phyloP scores from a whole-genome alignment of 1,284 basidiomycete species.

The Irpex lacteus region DNA sequence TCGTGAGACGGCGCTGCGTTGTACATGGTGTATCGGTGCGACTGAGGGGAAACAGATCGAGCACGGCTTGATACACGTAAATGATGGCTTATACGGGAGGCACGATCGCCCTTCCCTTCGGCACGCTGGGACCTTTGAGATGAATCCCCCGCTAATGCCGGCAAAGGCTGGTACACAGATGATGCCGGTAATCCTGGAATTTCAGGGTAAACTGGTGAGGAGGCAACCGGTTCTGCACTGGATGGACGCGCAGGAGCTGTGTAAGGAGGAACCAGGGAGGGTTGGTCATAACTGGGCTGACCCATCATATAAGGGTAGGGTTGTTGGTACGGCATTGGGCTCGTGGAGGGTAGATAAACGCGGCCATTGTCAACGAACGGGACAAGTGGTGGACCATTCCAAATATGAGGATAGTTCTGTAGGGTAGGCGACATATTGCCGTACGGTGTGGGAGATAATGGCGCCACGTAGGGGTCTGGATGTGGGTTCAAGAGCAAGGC shows the following conservation, averaged over 20 bases:
- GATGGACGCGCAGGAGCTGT: conserved; percentile 33
- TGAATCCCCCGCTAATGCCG: conserved; percentile 11
- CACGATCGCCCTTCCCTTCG: conserved; percentile 59
- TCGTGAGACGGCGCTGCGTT: neutral
- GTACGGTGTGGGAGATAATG: conserved; percentile 25
- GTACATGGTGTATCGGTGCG: conserved; percentile 30
- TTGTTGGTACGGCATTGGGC: neutral
- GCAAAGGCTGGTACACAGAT: conserved; percentile 21
- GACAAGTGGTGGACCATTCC: conserved; percentile 34
- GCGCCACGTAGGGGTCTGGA: conserved; percentile 18
- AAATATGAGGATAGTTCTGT: conserved; percentile 32
- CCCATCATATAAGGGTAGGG: conserved; percentile 11
- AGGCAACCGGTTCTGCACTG: conserved; percentile 34
- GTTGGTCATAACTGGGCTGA: conserved; percentile 12
- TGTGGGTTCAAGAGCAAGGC: conserved; percentile 16
- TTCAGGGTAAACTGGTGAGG: conserved; percentile 25
- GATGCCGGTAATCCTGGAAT: conserved; percentile 25
- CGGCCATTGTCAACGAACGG: conserved; percentile 43
- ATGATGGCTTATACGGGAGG: conserved; percentile 57
- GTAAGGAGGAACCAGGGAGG: conserved; percentile 16
- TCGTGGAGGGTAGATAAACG: conserved; percentile 44
- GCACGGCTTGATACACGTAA: conserved; percentile 54
- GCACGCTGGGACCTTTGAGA: conserved; percentile 34
- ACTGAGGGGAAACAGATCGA: conserved; percentile 57
- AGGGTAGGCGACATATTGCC: conserved; percentile 25